Evolutionary conservation across 176 grass and related monocot genomes (phyloP).

Genomic region (Oryza meyeriana): DNA sequence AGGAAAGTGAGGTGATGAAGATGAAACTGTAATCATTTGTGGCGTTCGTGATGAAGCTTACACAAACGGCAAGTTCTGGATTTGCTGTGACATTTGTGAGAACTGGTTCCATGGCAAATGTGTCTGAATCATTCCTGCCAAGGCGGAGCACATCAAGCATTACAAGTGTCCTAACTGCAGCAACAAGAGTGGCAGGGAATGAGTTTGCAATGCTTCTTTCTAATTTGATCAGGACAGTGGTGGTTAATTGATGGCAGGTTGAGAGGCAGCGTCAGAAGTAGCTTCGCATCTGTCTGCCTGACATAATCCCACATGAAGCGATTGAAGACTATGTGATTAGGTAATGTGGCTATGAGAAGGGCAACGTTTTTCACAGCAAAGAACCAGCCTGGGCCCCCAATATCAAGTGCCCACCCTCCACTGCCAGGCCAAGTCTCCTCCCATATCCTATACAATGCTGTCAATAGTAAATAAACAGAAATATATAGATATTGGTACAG

Average conservation of each 20-base stretch:
- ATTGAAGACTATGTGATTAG: slow-evolving; percentile 97
- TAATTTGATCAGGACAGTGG: slow-evolving; percentile 18
- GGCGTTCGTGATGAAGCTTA: slow-evolving; percentile 42
- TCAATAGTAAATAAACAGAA: slow-evolving; percentile 77
- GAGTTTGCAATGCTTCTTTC: not conserved
- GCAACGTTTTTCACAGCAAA: slow-evolving; percentile 82
- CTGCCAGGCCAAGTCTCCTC: slow-evolving; percentile 73
- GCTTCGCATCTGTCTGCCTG: slow-evolving; percentile 78
- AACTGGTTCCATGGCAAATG: no score
- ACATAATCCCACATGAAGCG: slow-evolving; percentile 99
- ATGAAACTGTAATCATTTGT: slow-evolving; percentile 33
- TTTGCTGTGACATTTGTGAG: no score
- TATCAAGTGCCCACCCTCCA: slow-evolving; percentile 73
- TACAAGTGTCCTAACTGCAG: slow-evolving; percentile 69
- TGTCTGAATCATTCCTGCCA: slow-evolving; percentile 53
- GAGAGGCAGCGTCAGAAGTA: slow-evolving; percentile 88
- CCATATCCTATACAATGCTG: slow-evolving; percentile 81
- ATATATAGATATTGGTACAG: slow-evolving; percentile 65
- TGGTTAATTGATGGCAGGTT: slow-evolving; percentile 82
- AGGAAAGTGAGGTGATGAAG: slow-evolving; percentile 30
- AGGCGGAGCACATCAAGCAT: no score
- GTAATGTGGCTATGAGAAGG: slow-evolving; percentile 80
- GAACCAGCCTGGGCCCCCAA: slow-evolving; percentile 81
- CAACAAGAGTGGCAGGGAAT: slow-evolving; percentile 50
- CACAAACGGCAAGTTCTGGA: no score